These are phyloP conservation scores for Papiliotrema nemorosa DNA, from an alignment of 1,284 basidiomycete genomes.

Conservation along the genomic window DNA sequence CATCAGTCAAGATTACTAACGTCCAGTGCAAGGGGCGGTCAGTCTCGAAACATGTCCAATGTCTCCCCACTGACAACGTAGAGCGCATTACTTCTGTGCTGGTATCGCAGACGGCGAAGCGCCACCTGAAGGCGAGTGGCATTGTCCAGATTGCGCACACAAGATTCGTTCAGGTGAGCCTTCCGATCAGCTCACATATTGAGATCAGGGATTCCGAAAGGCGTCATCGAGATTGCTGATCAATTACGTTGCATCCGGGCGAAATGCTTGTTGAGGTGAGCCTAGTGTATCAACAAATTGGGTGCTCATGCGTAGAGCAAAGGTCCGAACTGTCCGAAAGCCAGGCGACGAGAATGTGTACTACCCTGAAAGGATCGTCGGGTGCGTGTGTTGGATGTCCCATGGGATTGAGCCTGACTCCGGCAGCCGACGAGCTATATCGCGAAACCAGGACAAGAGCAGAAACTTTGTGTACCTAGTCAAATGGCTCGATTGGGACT, in stretches of 20 bases:
- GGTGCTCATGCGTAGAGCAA: neutral
- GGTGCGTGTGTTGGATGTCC: neutral
- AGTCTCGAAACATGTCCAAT: too few relatives aligned
- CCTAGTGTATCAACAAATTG: neutral
- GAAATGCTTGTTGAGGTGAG: slow-evolving; percentile 4
- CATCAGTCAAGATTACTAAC: too few relatives aligned
- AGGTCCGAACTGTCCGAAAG: neutral
- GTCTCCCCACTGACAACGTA: neutral
- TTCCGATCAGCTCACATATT: neutral
- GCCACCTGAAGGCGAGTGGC: slow-evolving; percentile 5
- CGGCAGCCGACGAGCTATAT: slow-evolving; percentile 2
- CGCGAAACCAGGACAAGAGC: neutral
- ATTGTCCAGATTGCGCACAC: slow-evolving; percentile 5
- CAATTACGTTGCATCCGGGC: neutral
- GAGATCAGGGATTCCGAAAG: neutral
- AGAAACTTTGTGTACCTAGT: slow-evolving; percentile 5
- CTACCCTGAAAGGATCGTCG: slow-evolving; percentile 1
- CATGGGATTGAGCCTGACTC: neutral
- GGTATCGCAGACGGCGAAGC: slow-evolving; percentile 5
- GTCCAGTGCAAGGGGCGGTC: too few relatives aligned
- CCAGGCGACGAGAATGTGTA: neutral
- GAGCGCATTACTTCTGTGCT: slow-evolving; percentile 6
- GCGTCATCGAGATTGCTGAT: neutral
- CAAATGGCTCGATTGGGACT: slow-evolving; percentile 4
- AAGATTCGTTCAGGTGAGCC: neutral